Evolutionary conservation across 192 early-diverging fungal genomes (phyloP).

Genomic region (Mortierella alpina): DNA sequence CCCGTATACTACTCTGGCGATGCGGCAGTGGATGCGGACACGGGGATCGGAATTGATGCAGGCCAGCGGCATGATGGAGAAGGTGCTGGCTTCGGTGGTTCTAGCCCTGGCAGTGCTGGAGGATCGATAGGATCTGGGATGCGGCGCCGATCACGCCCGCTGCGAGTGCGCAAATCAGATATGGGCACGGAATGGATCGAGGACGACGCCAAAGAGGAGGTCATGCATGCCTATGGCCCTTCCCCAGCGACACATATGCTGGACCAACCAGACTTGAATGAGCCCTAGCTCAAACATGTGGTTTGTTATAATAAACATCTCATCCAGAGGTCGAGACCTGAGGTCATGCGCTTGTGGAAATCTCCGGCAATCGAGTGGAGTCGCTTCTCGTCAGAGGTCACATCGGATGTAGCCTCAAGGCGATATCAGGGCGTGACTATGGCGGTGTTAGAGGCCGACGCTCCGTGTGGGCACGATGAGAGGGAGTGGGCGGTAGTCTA

Average conservation of each 20-base stretch:
- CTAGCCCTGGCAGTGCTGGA: neutral
- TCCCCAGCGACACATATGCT: conserved; percentile 24
- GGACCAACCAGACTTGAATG: conserved; percentile 10
- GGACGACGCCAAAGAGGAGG: conserved; percentile 23
- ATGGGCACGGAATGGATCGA: conserved; percentile 53
- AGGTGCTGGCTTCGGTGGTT: neutral
- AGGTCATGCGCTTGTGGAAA: neutral
- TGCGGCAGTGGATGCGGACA: conserved; percentile 37
- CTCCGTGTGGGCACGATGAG: no score
- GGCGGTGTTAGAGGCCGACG: no score
- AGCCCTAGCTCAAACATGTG: neutral
- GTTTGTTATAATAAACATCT: neutral
- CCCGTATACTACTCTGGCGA: conserved; percentile 14
- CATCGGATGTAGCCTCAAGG: no score
- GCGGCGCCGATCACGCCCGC: conserved; percentile 21
- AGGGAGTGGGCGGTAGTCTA: no score
- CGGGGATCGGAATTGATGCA: conserved; percentile 22
- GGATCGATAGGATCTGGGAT: conserved; percentile 4
- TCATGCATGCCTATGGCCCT: conserved; percentile 48
- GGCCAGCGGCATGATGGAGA: conserved; percentile 19
- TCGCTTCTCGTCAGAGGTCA: no score
- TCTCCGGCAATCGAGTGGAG: no score
- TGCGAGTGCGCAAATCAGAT: conserved; percentile 50
- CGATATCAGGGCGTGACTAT: no score
- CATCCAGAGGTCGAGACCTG: neutral